Base-by-base conservation (phyloP, 106 monocot species). In the Allium fistulosum region DNA sequence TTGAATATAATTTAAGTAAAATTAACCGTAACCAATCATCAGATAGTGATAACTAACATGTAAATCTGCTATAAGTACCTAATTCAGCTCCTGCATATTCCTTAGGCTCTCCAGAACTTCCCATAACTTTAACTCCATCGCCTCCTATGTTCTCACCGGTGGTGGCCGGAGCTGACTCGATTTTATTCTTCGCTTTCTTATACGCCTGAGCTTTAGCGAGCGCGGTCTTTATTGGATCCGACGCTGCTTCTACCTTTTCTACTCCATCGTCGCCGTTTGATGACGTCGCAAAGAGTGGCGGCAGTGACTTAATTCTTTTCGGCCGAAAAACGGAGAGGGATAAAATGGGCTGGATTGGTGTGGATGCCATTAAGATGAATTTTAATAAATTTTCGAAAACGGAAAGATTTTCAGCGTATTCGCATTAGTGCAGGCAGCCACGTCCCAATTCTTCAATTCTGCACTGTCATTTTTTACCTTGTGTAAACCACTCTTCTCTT, bases 181-280 rank as follows among this genome's bases (percentile, higher is more conserved):
- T 26, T 48, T 15, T 11, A 50, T 14, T 71, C 69, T 78, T 77
- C 13, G 57, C 17, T 61, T 79, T 79, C 72, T 65, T 76, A 57
- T 88, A 88, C 11, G 76, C 71, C 22, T 59, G 64, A 46, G 82
- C 84, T 53, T 78, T 80, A 26, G 83, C 58, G 51, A 87, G 80
- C 16, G 85, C 90, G 16, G 80, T 77, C 78, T 81, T 83, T 13
- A 79, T 62, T 2, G 63, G 76, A 70, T 84, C 87, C 26, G 72
- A 51, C 17, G 66, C 13, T 22, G 68, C 17, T 17, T 71, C 79
- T 49, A 70, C 45, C 3, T 28, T 28, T 28, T 28, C 28, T 28
- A 28, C 28, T 28, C 28, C 28, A 13, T 61, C 57, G 12, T 74
- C 80, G 7, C 51, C 66, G 47, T 16, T 46, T 7, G 50, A 12